Evolutionary conservation across 2,329 filamentous ascomycete species (phyloP).

Genomic region (Volutella citrinella): DNA sequence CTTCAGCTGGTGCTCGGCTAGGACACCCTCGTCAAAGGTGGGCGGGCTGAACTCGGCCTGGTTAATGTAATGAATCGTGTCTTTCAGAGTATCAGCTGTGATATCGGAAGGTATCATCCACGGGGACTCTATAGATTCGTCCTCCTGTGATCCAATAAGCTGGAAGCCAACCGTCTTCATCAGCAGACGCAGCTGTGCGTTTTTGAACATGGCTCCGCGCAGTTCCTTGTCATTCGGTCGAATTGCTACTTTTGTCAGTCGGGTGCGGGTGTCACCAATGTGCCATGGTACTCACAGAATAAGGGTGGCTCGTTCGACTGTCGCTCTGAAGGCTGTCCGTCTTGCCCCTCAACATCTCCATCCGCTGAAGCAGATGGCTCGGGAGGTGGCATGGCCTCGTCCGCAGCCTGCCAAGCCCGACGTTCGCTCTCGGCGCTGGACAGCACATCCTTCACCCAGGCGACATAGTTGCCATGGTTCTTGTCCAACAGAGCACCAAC

Average conservation of each 20-base stretch:
- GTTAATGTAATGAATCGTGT: slow-evolving; percentile 69
- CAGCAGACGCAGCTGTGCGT: slow-evolving; percentile 80
- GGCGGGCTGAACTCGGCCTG: slow-evolving; percentile 77
- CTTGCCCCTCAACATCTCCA: too few species aligned
- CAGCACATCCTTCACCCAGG: slow-evolving; percentile 77
- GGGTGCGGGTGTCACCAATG: too few species aligned
- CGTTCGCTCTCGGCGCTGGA: slow-evolving; percentile 68
- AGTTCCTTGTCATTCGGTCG: slow-evolving; percentile 64
- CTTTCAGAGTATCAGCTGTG: slow-evolving; percentile 62
- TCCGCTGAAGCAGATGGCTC: slow-evolving; percentile 33
- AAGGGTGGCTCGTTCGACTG: slow-evolving; percentile 29
- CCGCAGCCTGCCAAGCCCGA: slow-evolving; percentile 71
- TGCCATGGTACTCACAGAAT: slow-evolving; percentile 32
- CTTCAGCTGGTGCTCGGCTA: slow-evolving; percentile 75
- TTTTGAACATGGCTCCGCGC: slow-evolving; percentile 79
- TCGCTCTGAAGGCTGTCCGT: slow-evolving; percentile 23
- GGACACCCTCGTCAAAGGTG: slow-evolving; percentile 69
- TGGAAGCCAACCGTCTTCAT: slow-evolving; percentile 74
- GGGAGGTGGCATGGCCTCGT: slow-evolving; percentile 52
- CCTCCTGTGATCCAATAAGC: slow-evolving; percentile 48
- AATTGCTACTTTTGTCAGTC: too few species aligned
- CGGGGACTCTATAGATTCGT: slow-evolving; percentile 70
- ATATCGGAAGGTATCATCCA: slow-evolving; percentile 75
- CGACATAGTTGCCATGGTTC: slow-evolving; percentile 70
- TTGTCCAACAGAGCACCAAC: slow-evolving; percentile 79